A percentile compares a stretch with the other conserved stretches of the same genome.
These are phyloP conservation scores for Globisporangium emineosum DNA, from an alignment of 352 stramenopile species.

Conservation along the genomic window DNA sequence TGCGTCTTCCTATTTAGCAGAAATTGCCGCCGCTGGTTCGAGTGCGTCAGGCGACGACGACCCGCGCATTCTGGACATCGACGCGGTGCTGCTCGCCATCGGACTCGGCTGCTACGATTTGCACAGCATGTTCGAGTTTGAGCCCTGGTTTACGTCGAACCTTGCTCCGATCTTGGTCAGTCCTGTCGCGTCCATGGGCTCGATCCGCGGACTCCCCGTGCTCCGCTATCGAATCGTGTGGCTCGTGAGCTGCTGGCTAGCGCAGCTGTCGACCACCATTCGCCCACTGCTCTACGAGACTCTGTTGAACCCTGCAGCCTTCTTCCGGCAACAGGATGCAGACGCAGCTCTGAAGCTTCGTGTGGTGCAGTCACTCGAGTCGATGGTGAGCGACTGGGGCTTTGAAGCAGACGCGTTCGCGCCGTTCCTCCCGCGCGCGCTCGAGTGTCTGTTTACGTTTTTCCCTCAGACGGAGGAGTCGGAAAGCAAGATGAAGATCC, in stretches of 20 bases:
- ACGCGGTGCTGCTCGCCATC: slow-evolving; percentile 79
- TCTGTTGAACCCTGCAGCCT: slow-evolving; percentile 42
- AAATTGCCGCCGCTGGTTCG: slow-evolving; percentile 22
- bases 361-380: slow-evolving; percentile 74
- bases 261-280: slow-evolving; percentile 65
- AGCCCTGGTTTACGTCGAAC: slow-evolving; percentile 77
- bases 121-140: slow-evolving; percentile 86
- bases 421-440: slow-evolving; percentile 55
- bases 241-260: slow-evolving; percentile 86
- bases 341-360: slow-evolving; percentile 69
- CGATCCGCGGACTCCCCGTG: slow-evolving; percentile 51
- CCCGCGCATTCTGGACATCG: slow-evolving; percentile 49
- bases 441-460: slow-evolving; percentile 65
- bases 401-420: slow-evolving; percentile 71
- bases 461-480: slow-evolving; percentile 61
- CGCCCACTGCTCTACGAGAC: slow-evolving; percentile 78
- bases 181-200: slow-evolving; percentile 27
- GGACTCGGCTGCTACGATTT: slow-evolving; percentile 84
- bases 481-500: slow-evolving; percentile 80
- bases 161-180: slow-evolving; percentile 69
- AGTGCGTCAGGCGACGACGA: slow-evolving; percentile 21
- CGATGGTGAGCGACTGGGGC: slow-evolving; percentile 81
- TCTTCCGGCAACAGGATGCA: slow-evolving; percentile 26
- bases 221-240: slow-evolving; percentile 78
- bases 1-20: slow-evolving; percentile 45